Evolutionary conservation across 2,329 filamentous ascomycete species (phyloP).

Genomic region (Knoxdaviesia proteae): DNA sequence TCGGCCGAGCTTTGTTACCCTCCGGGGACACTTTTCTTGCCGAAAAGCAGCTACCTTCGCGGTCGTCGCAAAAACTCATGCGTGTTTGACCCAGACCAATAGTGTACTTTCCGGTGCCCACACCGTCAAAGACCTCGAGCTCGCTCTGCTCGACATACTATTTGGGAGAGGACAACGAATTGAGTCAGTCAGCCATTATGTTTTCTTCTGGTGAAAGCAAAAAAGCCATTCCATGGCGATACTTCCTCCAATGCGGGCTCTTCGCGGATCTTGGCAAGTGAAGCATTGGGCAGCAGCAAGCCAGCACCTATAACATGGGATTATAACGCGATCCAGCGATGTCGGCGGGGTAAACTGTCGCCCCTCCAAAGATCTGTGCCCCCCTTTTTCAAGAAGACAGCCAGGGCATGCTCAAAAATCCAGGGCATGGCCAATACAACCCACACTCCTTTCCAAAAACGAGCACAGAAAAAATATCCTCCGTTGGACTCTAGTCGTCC

Average conservation of each 20-base stretch:
- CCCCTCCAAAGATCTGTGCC: too few species aligned
- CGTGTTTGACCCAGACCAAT: slow-evolving; percentile 80
- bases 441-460: too few species aligned
- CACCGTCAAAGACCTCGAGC: slow-evolving; percentile 73
- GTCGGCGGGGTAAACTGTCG: neutral
- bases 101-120: slow-evolving; percentile 67
- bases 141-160: slow-evolving; percentile 71
- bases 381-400: too few species aligned
- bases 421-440: too few species aligned
- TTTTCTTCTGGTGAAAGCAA: neutral
- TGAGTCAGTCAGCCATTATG: neutral
- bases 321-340: neutral
- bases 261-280: too few species aligned
- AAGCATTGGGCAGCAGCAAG: too few species aligned
- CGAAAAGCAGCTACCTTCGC: slow-evolving; percentile 41
- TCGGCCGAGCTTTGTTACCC: neutral
- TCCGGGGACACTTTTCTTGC: neutral
- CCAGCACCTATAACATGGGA: too few species aligned
- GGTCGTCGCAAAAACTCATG: slow-evolving; percentile 83
- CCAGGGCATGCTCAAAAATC: too few species aligned
- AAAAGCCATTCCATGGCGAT: neutral
- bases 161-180: slow-evolving; percentile 1
- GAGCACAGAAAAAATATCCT: too few species aligned
- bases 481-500: too few species aligned
- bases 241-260: too few species aligned